A percentile compares a stretch with the other conserved stretches of the same genome.
These are phyloP conservation scores for Ogataea nakhonphanomensis DNA, from an alignment of 805 yeast genomes.

Conservation along the genomic window DNA sequence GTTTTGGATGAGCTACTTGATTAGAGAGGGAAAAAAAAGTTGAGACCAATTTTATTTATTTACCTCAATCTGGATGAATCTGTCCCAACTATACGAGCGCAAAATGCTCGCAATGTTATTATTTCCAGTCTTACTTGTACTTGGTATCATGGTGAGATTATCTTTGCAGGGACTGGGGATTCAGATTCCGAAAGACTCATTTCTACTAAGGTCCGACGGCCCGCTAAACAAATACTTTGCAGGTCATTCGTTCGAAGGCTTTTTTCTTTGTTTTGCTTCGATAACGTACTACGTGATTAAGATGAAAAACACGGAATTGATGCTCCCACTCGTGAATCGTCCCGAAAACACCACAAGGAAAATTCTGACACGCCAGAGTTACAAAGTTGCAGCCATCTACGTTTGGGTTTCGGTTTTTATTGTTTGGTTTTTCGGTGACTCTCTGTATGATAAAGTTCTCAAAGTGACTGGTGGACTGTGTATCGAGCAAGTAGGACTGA, in stretches of 20 bases:
- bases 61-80: neutral
- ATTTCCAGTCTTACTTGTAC: slow-evolving; percentile 15
- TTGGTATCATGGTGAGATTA: slow-evolving; percentile 12
- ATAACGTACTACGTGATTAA: slow-evolving; percentile 12
- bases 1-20: neutral
- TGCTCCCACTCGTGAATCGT: slow-evolving; percentile 1
- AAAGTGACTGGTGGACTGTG: slow-evolving; percentile 40
- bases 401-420: slow-evolving; percentile 22
- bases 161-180: neutral
- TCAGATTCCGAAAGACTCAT: slow-evolving; percentile 7
- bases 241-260: slow-evolving; percentile 31
- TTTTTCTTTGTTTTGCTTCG: slow-evolving; percentile 9
- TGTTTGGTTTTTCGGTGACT: slow-evolving; percentile 35
- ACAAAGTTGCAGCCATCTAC: slow-evolving; percentile 21
- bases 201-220: slow-evolving; percentile 24
- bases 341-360: neutral
- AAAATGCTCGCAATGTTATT: slow-evolving; percentile 6
- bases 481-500: slow-evolving; percentile 15
- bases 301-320: slow-evolving; percentile 2
- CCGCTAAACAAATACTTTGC: slow-evolving; percentile 28
- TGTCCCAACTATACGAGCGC: neutral
- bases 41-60: neutral
- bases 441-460: slow-evolving; percentile 32
- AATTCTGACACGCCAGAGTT: slow-evolving; percentile 10
- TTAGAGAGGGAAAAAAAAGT: neutral